These are phyloP conservation scores for Exserohilum rostratum DNA, from an alignment of 2,329 filamentous ascomycete species.

Conservation along the genomic window DNA sequence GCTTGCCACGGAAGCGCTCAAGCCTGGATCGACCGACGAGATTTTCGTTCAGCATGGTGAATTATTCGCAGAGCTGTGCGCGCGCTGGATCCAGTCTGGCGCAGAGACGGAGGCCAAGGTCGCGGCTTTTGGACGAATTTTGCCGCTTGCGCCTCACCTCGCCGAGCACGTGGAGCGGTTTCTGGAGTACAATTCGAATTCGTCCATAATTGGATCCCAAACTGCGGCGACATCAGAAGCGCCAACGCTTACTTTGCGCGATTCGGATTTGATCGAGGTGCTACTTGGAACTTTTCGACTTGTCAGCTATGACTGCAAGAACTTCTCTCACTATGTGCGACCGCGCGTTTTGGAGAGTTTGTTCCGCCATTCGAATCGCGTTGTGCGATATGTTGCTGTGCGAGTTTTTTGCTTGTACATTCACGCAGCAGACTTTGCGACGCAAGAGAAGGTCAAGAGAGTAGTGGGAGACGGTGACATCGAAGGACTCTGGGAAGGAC, in stretches of 20 bases:
- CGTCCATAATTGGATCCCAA: constrained; percentile 26
- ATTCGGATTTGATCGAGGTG: constrained; percentile 47
- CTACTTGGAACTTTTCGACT: constrained; percentile 79
- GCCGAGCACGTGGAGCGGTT: constrained; percentile 70
- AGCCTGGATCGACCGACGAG: constrained; percentile 71
- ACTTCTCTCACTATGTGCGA: constrained; percentile 69
- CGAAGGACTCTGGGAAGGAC: constrained; percentile 75
- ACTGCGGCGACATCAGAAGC: background rate
- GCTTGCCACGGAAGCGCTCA: constrained; percentile 55
- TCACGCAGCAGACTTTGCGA: constrained; percentile 77
- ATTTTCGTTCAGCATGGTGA: constrained; percentile 77
- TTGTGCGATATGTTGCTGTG: constrained; percentile 80
- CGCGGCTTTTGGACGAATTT: constrained; percentile 75
- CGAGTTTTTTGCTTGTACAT: constrained; percentile 81
- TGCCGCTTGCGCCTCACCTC: constrained; percentile 83
- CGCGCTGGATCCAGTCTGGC: constrained; percentile 70
- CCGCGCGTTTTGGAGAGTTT: constrained; percentile 72
- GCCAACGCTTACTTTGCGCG: background rate
- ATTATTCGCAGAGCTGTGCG: constrained; percentile 81
- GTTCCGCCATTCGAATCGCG: constrained; percentile 63
- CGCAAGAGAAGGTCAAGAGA: constrained; percentile 71
- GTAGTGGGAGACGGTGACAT: constrained; percentile 70
- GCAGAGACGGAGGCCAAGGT: constrained; percentile 53
- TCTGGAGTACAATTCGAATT: constrained; percentile 40
- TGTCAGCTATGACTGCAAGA: constrained; percentile 73